These are phyloP conservation scores for Anacardium occidentale DNA, from an alignment of 345 rosid genomes.

Conservation along the genomic window DNA sequence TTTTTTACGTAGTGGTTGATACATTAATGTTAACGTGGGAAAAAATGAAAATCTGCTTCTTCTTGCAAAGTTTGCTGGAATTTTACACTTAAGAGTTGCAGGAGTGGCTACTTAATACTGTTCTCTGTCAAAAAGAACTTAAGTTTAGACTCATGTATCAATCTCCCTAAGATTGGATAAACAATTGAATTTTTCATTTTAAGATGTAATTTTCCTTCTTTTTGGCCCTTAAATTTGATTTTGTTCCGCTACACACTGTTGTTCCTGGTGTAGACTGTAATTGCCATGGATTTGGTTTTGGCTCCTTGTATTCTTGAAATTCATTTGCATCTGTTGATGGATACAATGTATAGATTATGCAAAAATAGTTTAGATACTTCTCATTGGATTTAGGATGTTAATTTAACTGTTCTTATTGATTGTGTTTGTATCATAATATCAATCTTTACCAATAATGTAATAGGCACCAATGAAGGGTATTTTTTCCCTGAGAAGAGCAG, in stretches of 20 bases:
- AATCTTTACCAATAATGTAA: neutral
- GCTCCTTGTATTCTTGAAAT: neutral
- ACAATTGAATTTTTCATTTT: neutral
- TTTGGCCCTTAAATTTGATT: neutral
- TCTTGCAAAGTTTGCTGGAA: neutral
- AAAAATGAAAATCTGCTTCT: neutral
- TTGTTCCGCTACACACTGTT: neutral
- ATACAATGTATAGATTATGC: neutral
- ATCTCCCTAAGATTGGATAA: neutral
- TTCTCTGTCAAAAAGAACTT: neutral
- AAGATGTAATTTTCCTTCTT: neutral
- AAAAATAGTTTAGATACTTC: neutral
- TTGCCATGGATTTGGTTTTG: neutral
- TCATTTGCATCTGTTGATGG: neutral
- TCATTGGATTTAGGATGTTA: neutral
- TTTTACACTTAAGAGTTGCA: neutral
- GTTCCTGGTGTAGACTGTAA: neutral
- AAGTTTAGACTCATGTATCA: neutral
- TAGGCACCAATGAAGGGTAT: constrained; percentile 86
- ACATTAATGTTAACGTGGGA: neutral
- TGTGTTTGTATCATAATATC: neutral
- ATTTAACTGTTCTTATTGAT: neutral
- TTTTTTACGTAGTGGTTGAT: too few relatives aligned
- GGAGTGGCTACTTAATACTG: neutral
- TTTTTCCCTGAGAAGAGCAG: constrained; percentile 60